Conservation (phyloP, 208 protist species). For the Trichomonas gallinae region DNA sequence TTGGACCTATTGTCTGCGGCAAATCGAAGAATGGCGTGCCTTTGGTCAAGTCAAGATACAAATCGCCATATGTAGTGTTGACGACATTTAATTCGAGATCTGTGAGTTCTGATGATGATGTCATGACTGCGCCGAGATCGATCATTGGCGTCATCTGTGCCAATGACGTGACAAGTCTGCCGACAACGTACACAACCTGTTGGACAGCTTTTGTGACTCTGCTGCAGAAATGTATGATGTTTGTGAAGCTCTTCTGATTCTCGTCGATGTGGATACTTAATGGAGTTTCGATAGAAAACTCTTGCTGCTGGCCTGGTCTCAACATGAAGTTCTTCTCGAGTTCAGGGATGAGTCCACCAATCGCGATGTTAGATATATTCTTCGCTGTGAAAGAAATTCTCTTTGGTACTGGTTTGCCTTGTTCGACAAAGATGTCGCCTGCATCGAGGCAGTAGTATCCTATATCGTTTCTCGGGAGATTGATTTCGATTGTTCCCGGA, state of each 20-base stretch:
- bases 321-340: neutral
- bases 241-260: neutral
- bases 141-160: neutral
- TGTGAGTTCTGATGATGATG: neutral
- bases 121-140: neutral
- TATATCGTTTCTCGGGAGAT: neutral
- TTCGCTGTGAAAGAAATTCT: neutral
- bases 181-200: neutral
- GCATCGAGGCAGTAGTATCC: neutral
- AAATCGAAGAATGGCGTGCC: neutral
- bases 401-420: neutral
- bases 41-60: neutral
- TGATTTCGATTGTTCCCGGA: neutral
- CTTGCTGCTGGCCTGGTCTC: neutral
- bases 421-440: neutral
- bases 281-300: neutral
- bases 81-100: neutral
- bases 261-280: neutral
- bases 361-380: neutral
- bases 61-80: neutral
- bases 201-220: neutral
- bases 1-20: neutral
- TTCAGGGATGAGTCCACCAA: neutral
- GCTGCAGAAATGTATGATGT: neutral
- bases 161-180: neutral